phyloP scores from a whole-genome alignment of 768 basidiomycete species.

The Mycena galopus region DNA sequence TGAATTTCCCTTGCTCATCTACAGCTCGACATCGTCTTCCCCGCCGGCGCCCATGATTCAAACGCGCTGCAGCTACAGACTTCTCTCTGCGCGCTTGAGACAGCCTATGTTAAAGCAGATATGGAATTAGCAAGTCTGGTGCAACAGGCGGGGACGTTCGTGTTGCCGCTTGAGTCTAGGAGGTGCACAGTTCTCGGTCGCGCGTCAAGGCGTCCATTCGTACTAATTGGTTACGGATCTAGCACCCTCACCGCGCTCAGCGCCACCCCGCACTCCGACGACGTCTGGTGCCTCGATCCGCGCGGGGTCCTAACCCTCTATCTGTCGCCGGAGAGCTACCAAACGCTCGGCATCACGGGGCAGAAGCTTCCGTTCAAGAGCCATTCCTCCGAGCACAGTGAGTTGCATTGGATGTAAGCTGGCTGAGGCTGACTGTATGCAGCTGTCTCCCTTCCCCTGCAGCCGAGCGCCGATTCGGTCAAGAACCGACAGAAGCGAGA shows the following conservation, averaged over 20 bases:
- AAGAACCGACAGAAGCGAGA: slow-evolving; percentile 53
- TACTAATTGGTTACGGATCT: background rate
- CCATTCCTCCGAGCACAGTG: slow-evolving; percentile 62
- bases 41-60: slow-evolving; percentile 54
- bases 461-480: slow-evolving; percentile 52
- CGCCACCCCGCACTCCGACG: slow-evolving; percentile 53
- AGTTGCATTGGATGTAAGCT: too few species aligned
- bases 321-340: slow-evolving; percentile 69
- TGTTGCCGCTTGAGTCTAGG: slow-evolving; percentile 38
- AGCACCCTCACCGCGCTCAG: slow-evolving; percentile 58
- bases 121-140: slow-evolving; percentile 60
- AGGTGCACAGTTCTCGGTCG: slow-evolving; percentile 38
- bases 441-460: slow-evolving; percentile 66
- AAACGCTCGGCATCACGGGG: slow-evolving; percentile 72
- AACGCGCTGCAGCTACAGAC: slow-evolving; percentile 56
- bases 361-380: slow-evolving; percentile 65
- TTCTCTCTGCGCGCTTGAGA: slow-evolving; percentile 55
- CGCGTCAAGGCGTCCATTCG: background rate
- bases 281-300: slow-evolving; percentile 79
- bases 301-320: slow-evolving; percentile 71
- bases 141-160: slow-evolving; percentile 50
- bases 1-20: too few species aligned
- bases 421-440: slow-evolving; percentile 1
- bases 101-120: slow-evolving; percentile 59
- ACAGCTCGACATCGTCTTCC: slow-evolving; percentile 76